Evolutionary conservation across 305 asterid genomes (phyloP).

Genomic region (Ilex paraguariensis): DNA sequence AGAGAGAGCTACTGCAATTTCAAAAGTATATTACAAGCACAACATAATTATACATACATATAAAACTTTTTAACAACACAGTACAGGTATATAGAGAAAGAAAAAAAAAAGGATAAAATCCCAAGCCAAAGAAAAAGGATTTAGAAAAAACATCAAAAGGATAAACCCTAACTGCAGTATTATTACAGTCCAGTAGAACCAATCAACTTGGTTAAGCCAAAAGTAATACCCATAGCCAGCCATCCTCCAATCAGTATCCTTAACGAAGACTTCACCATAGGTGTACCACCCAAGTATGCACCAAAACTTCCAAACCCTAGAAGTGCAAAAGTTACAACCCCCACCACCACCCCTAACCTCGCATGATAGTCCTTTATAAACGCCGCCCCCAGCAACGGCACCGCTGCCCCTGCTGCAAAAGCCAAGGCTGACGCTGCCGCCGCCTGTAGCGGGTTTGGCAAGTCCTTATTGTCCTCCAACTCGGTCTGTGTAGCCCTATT

Average conservation of each 20-base stretch:
- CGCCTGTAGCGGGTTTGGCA: slow-evolving; percentile 47
- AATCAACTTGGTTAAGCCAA: slow-evolving; percentile 43
- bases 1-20: no score
- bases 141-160: no score
- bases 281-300: slow-evolving; percentile 38
- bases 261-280: slow-evolving; percentile 27
- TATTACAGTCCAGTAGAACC: slow-evolving; percentile 24
- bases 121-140: no score
- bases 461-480: slow-evolving; percentile 10
- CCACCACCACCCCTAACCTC: slow-evolving; percentile 45
- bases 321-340: slow-evolving; percentile 38
- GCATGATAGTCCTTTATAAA: slow-evolving; percentile 25
- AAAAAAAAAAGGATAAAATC: no score
- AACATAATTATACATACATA: no score
- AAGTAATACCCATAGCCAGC: slow-evolving; percentile 53
- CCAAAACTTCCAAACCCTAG: slow-evolving; percentile 40
- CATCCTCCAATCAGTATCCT: slow-evolving; percentile 57
- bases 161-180: no score
- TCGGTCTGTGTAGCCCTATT: background rate
- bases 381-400: slow-evolving; percentile 49
- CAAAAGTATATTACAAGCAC: no score
- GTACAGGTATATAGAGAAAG: no score
- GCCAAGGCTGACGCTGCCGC: slow-evolving; percentile 48
- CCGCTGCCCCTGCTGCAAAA: slow-evolving; percentile 42
- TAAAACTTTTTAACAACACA: no score